Percentiles rank a stretch among this genome's conserved stretches.
Conservation (phyloP, 805 yeast species). For the Zygotorulaspora florentina region DNA sequence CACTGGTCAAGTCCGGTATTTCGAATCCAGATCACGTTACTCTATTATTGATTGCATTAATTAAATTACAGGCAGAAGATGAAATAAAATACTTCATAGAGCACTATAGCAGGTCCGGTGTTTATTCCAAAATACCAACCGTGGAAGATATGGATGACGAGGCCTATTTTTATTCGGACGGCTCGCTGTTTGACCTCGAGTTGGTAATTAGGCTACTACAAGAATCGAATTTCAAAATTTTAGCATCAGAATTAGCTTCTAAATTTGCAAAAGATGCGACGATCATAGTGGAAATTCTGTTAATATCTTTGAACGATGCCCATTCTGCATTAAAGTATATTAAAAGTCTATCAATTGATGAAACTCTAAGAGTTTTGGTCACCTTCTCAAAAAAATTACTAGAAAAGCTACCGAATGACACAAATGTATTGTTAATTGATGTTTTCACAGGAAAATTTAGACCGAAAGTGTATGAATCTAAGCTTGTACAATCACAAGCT, state of each 20-base stretch:
- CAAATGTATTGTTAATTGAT: constrained; percentile 76
- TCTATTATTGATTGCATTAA: constrained; percentile 68
- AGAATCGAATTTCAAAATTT: constrained; percentile 60
- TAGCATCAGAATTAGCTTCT: constrained; percentile 67
- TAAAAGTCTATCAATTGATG: constrained; percentile 67
- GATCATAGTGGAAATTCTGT: constrained; percentile 67
- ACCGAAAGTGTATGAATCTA: constrained; percentile 36
- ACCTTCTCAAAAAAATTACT: constrained; percentile 63
- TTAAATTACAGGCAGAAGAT: constrained; percentile 62
- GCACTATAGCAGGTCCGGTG: constrained; percentile 32
- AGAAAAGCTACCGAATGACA: constrained; percentile 67
- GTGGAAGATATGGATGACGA: constrained; percentile 37
- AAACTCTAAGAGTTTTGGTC: constrained; percentile 64
- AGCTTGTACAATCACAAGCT: constrained; percentile 4
- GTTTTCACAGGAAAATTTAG: constrained; percentile 83
- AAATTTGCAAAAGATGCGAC: constrained; percentile 65
- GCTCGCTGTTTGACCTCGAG: constrained; percentile 54
- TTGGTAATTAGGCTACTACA: constrained; percentile 65
- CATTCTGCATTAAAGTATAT: constrained; percentile 60
- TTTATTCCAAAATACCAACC: constrained; percentile 26
- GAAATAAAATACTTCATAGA: constrained; percentile 57
- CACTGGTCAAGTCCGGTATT: constrained; percentile 48
- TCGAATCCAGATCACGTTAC: constrained; percentile 83
- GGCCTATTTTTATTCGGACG: constrained; percentile 31
- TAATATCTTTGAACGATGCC: constrained; percentile 61